Percentiles rank a stretch among this genome's conserved stretches.
phyloP scores from a whole-genome alignment of 1,284 basidiomycete genomes.

The Apiotrichum veenhuisii region DNA sequence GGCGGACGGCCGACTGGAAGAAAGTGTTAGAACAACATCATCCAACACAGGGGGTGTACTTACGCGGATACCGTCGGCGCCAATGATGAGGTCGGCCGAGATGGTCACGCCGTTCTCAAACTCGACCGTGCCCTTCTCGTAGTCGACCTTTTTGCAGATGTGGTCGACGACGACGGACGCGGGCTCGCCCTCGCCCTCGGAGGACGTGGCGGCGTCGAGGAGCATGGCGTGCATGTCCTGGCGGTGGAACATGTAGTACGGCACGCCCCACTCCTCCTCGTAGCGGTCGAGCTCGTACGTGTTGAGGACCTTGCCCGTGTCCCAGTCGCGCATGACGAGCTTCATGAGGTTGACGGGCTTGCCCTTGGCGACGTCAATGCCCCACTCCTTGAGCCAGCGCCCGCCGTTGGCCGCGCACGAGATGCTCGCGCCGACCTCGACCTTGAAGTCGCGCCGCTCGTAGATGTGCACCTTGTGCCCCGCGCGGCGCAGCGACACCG shows the following conservation, averaged over 20 bases:
- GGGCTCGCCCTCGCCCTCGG: constrained; percentile 37
- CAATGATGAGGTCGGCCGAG: constrained; percentile 45
- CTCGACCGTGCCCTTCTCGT: constrained; percentile 32
- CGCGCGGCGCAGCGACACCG: constrained; percentile 35
- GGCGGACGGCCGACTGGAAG: constrained; percentile 31
- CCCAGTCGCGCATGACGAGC: constrained; percentile 40
- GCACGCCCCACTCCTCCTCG: constrained; percentile 39
- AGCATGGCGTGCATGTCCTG: constrained; percentile 47
- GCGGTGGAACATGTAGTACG: constrained; percentile 43
- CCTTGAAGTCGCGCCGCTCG: constrained; percentile 38
- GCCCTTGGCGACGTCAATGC: constrained; percentile 30
- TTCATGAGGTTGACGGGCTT: constrained; percentile 35
- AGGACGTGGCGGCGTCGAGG: constrained; percentile 33
- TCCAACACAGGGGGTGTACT: constrained; percentile 8
- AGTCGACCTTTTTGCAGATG: constrained; percentile 38
- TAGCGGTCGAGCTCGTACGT: constrained; percentile 35
- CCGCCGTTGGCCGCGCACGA: constrained; percentile 38
- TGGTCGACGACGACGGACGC: constrained; percentile 38
- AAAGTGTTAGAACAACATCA: background rate
- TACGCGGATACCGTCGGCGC: constrained; percentile 47
- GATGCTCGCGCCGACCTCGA: constrained; percentile 43
- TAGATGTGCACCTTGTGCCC: constrained; percentile 37
- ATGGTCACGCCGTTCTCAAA: constrained; percentile 43
- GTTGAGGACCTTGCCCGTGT: constrained; percentile 37
- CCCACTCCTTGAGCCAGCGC: constrained; percentile 40